Base-by-base conservation (phyloP, 2,329 filamentous ascomycete species). In the Neonectria coccinea region DNA sequence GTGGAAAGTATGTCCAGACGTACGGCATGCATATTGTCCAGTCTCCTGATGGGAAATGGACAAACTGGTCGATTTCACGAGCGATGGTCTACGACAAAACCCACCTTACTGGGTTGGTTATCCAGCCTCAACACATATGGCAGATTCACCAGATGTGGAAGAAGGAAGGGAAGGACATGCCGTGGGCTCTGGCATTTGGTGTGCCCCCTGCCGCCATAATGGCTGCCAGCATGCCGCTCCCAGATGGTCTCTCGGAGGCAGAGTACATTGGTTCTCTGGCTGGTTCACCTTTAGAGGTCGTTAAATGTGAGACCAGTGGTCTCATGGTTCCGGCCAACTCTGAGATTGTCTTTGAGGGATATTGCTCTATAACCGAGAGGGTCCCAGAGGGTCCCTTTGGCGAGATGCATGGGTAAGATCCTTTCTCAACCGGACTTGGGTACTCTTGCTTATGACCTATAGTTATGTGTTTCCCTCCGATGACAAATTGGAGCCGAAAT, bases 311-410 rank as follows among this genome's bases (percentile, higher is more conserved):
- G n/a, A 83, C 79, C 0, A 86, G 83, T 59, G 76, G 81, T 25
- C 69, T 86, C 0, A 70, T 77, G 4, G 83, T 86, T 1, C 84
- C 85, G 0, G 84, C 84, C 0, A 84, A 80, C 59, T 70, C 76
- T 0, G 84, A 87, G 67, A 86, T 86, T 54, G 80, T 86, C 0
- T 72, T 86, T 2, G 84, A 86, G 60, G 84, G 85, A 3, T 81
- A 78, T 0, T 25, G 22, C 22, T 25, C 22, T 4, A 25, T 25
- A 25, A 25, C 22, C 22, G 22, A 25, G 22, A 25, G 22, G 22
- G 22, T 25, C 22, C 22, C 22, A 25, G 22, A 25, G 22, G 22
- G 22, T 1, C 22, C 22, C 22, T 25, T 25, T 25, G 22, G 22
- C 5, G 22, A 25, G 22, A 25, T 25, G 22, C 22, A 25, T 25